phyloP scores from a whole-genome alignment of 139 green algal species.

The Spirogloea muscicola region DNA sequence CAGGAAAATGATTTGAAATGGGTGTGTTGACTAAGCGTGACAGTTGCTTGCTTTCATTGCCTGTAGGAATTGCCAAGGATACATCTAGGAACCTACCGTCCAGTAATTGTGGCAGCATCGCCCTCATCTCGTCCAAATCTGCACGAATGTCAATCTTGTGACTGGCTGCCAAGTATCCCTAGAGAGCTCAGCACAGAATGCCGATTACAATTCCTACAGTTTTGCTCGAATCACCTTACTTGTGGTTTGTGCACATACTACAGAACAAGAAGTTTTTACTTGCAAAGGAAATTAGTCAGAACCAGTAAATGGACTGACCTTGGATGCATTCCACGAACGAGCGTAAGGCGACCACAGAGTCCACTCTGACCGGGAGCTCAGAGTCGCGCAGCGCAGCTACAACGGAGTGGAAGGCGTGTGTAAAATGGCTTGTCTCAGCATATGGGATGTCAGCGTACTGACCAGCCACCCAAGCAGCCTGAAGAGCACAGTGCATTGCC shows the following conservation, averaged over 20 bases:
- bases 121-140: conserved; percentile 66
- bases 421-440: conserved; percentile 55
- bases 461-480: conserved; percentile 83
- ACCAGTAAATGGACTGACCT: too few relatives aligned
- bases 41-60: too few relatives aligned
- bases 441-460: conserved; percentile 79
- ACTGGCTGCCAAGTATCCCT: too few relatives aligned
- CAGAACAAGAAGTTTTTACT: not conserved
- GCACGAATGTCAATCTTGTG: too few relatives aligned
- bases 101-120: conserved; percentile 79
- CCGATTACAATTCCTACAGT: too few relatives aligned
- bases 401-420: conserved; percentile 61
- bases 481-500: too few relatives aligned
- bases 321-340: conserved; percentile 74
- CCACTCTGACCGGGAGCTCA: conserved; percentile 80
- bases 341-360: conserved; percentile 76
- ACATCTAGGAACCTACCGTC: conserved; percentile 43
- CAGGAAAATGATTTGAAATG: too few relatives aligned
- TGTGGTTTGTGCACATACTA: not conserved
- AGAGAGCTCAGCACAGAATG: too few relatives aligned
- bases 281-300: too few relatives aligned
- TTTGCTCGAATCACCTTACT: too few relatives aligned
- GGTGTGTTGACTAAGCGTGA: too few relatives aligned
- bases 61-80: too few relatives aligned
- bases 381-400: conserved; percentile 62